Conservation (phyloP, 768 basidiomycete species). For the Tremella mesenterica region DNA sequence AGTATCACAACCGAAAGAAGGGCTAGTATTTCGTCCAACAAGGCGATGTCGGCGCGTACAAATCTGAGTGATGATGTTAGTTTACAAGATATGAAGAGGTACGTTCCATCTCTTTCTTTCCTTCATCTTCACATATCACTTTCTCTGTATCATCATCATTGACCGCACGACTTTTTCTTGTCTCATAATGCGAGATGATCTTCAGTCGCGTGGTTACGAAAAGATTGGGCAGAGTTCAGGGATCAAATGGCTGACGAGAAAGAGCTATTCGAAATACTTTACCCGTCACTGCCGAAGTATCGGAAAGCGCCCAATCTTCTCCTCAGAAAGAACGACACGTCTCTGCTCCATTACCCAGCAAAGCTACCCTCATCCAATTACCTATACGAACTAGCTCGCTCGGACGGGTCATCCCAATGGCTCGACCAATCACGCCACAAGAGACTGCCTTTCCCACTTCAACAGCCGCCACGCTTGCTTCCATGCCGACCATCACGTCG, state of each 20-base stretch:
- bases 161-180: too few species aligned
- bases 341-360: slow-evolving; percentile 3
- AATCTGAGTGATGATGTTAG: slow-evolving; percentile 10
- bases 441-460: neutral
- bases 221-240: neutral
- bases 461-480: too few species aligned
- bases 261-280: slow-evolving; percentile 7
- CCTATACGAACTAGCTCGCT: slow-evolving; percentile 29
- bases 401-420: slow-evolving; percentile 1
- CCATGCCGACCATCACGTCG: too few species aligned
- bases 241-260: neutral
- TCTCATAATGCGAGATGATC: too few species aligned
- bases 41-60: slow-evolving; percentile 25
- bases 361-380: slow-evolving; percentile 10
- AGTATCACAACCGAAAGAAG: slow-evolving; percentile 16
- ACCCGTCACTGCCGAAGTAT: neutral
- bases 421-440: neutral
- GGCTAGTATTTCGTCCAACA: slow-evolving; percentile 17
- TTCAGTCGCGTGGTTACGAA: too few species aligned
- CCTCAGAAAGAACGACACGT: neutral
- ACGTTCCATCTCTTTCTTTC: neutral
- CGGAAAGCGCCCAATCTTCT: neutral
- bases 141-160: too few species aligned
- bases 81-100: slow-evolving; percentile 14
- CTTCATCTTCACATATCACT: too few species aligned